phyloP scores from a whole-genome alignment of 2,329 filamentous ascomycete species.

The Colletotrichum eremochloae region DNA sequence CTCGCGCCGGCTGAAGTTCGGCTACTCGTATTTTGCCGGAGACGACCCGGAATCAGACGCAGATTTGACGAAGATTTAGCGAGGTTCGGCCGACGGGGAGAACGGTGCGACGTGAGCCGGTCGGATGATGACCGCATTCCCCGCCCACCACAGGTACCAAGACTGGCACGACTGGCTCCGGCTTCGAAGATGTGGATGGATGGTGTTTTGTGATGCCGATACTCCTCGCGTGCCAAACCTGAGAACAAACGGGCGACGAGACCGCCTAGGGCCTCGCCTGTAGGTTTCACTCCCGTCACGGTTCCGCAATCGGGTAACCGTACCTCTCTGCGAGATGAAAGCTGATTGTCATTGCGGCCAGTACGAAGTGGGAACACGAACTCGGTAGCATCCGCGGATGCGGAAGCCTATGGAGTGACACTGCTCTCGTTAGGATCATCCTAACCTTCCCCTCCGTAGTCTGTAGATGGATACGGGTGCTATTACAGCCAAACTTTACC shows the following conservation, averaged over 20 bases:
- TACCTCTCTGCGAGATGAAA: not conserved
- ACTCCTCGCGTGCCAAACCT: not conserved
- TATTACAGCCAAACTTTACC: not conserved
- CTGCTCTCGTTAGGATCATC: not conserved
- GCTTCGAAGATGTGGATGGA: not conserved
- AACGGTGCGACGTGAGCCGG: not conserved
- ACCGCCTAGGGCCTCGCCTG: not conserved
- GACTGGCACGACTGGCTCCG: not conserved
- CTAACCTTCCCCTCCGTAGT: too few species aligned
- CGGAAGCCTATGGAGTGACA: too few species aligned
- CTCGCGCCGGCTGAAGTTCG: constrained; percentile 26
- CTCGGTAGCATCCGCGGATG: not conserved
- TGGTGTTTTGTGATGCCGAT: not conserved
- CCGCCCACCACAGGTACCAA: not conserved
- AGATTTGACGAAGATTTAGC: not conserved
- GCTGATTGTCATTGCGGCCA: not conserved
- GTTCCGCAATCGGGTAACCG: not conserved
- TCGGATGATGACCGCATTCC: not conserved
- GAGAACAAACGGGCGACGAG: not conserved
- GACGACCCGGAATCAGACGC: not conserved
- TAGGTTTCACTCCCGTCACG: not conserved
- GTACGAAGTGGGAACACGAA: not conserved
- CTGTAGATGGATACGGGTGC: not conserved
- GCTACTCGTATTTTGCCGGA: not conserved
- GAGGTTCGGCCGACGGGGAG: constrained; percentile 11